A percentile compares a stretch with the other conserved stretches of the same genome.
Evolutionary conservation across 1,284 basidiomycete species (phyloP).

Genomic region (Wallemia ichthyophaga): DNA sequence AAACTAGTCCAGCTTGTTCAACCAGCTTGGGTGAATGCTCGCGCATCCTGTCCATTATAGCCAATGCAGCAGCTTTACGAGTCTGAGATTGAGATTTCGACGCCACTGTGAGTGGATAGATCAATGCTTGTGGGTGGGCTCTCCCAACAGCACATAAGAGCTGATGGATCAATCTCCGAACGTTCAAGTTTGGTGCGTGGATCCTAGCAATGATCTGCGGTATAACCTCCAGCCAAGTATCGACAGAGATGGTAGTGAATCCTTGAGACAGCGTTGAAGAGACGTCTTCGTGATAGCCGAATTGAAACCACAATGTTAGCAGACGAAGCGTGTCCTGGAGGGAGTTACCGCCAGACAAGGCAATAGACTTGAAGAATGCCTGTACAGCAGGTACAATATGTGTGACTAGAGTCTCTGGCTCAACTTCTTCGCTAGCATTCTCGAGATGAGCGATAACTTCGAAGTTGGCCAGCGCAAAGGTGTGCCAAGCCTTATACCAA

Average conservation of each 20-base stretch:
- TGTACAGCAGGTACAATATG: conserved; percentile 87
- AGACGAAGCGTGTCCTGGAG: conserved; percentile 83
- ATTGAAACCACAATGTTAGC: conserved; percentile 95
- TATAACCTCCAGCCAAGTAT: conserved; percentile 96
- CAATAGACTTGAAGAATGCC: conserved; percentile 88
- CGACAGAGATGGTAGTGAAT: conserved; percentile 67
- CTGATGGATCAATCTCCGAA: conserved; percentile 66
- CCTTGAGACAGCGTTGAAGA: conserved; percentile 67
- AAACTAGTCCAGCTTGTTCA: conserved; percentile 73
- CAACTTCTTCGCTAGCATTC: conserved; percentile 30
- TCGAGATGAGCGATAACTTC: conserved; percentile 71
- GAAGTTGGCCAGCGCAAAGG: conserved; percentile 90
- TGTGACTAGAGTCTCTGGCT: conserved; percentile 40
- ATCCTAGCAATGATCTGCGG: conserved; percentile 98
- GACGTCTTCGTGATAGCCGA: conserved; percentile 69
- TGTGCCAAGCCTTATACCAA: conserved; percentile 99
- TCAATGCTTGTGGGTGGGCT: conserved; percentile 87
- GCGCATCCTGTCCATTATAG: conserved; percentile 76
- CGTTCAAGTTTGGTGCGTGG: conserved; percentile 66
- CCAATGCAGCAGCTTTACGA: conserved; percentile 52
- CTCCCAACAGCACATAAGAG: conserved; percentile 78
- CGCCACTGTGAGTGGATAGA: conserved; percentile 92
- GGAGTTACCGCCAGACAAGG: conserved; percentile 62
- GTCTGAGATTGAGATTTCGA: conserved; percentile 72
- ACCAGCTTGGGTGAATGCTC: conserved; percentile 75